Evolutionary conservation across 176 grass and related monocot species (phyloP), one percentile per base, ranked within the genome.

Genomic region (Carex parvula): DNA sequence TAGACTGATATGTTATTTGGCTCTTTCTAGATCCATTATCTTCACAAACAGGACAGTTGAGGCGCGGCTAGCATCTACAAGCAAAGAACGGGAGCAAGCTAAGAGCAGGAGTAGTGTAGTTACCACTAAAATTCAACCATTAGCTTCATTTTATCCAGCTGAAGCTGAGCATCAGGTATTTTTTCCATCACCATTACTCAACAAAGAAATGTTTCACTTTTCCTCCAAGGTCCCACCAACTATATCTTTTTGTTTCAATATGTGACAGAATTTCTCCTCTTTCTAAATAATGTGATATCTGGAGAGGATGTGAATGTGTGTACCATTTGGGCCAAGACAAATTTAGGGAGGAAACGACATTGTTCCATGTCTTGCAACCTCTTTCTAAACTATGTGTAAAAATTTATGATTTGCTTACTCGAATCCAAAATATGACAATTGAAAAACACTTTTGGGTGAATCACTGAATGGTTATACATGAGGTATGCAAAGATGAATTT

Each of bases 161-260:
- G 95, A 98, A 95, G 63, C 89, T 76, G 95, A 92, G 64, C 96
- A 98, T 91, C 96, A 98, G 92, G 96, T 98, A 90, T 10, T 73
- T 82, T 57, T 78, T 78, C 2, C 9, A 48, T 5, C 14, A 24
- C 42, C 18, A 14, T 73, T 73, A 73, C 50, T 46, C 68, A n/a
- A 44, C 3, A 8, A 73, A 22, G 17, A 71, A 52, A 24, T 13
- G 24, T 73, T 77, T 55, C 6, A 32, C 52, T 56, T 26, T 18
- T 32, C 6, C 5, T 78, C 48, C 16, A 77, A 29, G 46, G 73
- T 78, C 24, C 52, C 16, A 16, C 13, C 48, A 14, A 30, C 17
- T 77, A 24, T 29, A 0, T 2, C 46, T 18, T n/a, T 70, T 56
- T 77, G 3, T 29, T 29, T 78, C 24, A 17, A 35, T 52, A 78